Percentiles rank a stretch among this genome's conserved stretches.
Evolutionary conservation across 2,329 filamentous ascomycete species (phyloP).

Genomic region (Xylaria arbuscula): DNA sequence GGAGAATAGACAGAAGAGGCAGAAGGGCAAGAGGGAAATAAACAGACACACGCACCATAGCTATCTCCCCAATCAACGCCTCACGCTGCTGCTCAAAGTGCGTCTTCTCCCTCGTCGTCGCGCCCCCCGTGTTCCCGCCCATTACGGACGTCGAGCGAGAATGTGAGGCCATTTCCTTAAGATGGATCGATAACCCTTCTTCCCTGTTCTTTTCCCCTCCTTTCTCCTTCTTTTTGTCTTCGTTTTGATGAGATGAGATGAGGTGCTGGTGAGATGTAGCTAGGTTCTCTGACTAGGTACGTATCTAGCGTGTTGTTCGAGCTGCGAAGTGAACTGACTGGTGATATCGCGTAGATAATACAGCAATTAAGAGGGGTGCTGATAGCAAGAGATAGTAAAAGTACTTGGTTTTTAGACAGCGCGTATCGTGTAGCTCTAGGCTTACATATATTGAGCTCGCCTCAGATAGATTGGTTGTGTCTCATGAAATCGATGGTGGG

Average conservation of each 20-base stretch:
- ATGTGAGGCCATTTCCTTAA: conserved; percentile 29
- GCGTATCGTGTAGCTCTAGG: not conserved
- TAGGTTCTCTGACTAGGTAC: not conserved
- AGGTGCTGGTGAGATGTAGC: too few relatives aligned
- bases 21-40: too few relatives aligned
- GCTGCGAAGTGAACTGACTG: not conserved
- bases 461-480: not conserved
- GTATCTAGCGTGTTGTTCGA: not conserved
- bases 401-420: not conserved
- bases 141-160: conserved; percentile 43
- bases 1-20: too few relatives aligned
- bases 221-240: not conserved
- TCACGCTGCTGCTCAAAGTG: conserved; percentile 84
- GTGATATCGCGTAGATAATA: not conserved
- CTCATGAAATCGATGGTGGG: conserved; percentile 11
- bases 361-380: too few relatives aligned
- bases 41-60: conserved; percentile 63
- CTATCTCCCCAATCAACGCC: conserved; percentile 77
- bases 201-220: not conserved
- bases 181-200: not conserved
- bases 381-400: not conserved
- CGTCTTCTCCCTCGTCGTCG: conserved; percentile 60
- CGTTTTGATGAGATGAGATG: not conserved
- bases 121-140: conserved; percentile 27
- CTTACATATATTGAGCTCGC: too few relatives aligned